phyloP scores from a whole-genome alignment of 495 filamentous ascomycete species.

The Penicillium malachiteum region DNA sequence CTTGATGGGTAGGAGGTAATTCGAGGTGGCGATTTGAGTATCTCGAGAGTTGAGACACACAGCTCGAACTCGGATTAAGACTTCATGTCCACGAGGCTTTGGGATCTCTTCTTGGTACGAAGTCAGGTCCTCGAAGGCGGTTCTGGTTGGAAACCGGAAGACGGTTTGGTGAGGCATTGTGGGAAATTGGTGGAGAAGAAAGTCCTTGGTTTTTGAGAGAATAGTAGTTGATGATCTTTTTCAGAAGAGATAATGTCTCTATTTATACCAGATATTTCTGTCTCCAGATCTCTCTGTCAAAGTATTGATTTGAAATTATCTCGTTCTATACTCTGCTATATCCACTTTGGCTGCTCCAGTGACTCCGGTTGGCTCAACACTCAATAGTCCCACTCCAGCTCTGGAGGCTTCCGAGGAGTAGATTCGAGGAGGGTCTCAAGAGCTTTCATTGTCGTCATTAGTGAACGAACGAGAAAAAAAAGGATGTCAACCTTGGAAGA shows the following conservation, averaged over 20 bases:
- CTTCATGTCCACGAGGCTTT: conserved; percentile 35
- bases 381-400: no score
- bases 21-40: conserved; percentile 31
- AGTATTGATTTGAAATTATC: no score
- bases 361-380: neutral
- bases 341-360: neutral
- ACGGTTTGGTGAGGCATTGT: conserved; percentile 14
- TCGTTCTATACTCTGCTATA: no score
- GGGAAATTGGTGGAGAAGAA: neutral
- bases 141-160: conserved; percentile 8
- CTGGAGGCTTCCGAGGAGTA: no score
- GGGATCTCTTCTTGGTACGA: conserved; percentile 19
- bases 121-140: conserved; percentile 5
- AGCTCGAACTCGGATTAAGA: conserved; percentile 46
- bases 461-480: no score
- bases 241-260: no score
- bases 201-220: neutral
- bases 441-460: no score
- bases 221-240: neutral
- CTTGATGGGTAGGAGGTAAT: conserved; percentile 59
- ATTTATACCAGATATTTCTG: no score
- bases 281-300: no score
- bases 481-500: no score
- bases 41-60: conserved; percentile 53
- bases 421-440: no score